Percentiles rank a stretch among this genome's conserved stretches.
phyloP scores from a whole-genome alignment of 2,329 filamentous ascomycete genomes.

The Fusarium kyushuense region DNA sequence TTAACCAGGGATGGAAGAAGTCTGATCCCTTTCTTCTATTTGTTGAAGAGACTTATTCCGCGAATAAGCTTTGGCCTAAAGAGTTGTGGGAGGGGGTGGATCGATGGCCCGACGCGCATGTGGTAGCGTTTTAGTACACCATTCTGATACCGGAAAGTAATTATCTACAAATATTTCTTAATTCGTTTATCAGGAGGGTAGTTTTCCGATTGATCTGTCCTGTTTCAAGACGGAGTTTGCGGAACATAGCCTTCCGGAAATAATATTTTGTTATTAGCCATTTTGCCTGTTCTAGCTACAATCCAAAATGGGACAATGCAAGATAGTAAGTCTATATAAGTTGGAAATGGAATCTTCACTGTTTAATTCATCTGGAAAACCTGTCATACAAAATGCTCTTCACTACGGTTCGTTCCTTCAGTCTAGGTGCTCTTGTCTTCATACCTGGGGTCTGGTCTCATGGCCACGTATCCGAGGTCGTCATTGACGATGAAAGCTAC shows the following conservation, averaged over 20 bases:
- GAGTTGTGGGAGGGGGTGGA: no score
- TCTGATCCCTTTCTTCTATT: no score
- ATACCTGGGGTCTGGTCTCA: neutral
- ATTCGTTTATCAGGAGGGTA: neutral
- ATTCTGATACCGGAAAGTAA: no score
- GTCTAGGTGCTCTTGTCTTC: neutral
- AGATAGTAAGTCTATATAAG: neutral
- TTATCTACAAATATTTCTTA: no score
- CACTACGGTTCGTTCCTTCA: neutral
- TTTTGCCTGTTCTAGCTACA: neutral
- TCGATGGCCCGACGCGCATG: no score
- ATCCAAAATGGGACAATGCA: neutral
- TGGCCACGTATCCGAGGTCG: neutral
- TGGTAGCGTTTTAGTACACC: no score
- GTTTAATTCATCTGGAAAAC: no score
- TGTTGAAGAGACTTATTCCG: no score
- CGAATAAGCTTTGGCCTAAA: no score
- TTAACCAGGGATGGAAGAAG: no score
- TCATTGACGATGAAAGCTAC: neutral
- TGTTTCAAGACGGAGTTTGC: neutral
- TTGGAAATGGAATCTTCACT: no score
- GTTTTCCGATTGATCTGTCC: neutral
- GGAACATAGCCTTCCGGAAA: neutral
- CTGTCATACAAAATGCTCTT: neutral
- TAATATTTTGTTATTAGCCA: neutral